Percentiles rank a stretch among this genome's conserved stretches.
Conservation (phyloP, 306 rosid genomes). For the Lathyrus sativus region DNA sequence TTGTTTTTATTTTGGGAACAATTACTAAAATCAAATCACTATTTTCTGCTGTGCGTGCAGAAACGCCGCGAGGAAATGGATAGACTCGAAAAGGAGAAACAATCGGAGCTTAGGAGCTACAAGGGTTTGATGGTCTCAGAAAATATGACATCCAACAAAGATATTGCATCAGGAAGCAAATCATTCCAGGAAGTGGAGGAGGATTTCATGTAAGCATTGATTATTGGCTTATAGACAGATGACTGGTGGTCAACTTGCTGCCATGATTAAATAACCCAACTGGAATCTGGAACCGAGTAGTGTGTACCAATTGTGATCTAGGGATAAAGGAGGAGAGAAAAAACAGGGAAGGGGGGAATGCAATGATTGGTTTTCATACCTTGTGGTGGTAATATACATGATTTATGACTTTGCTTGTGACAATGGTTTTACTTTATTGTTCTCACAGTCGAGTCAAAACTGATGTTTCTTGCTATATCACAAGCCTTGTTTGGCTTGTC, state of each 20-base stretch:
- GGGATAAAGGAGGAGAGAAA: conserved; percentile 18
- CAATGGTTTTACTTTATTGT: conserved; percentile 34
- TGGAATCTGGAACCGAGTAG: conserved; percentile 37
- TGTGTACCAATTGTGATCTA: conserved; percentile 34
- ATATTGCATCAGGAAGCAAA: conserved; percentile 75
- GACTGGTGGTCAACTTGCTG: conserved; percentile 36
- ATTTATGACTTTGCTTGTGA: conserved; percentile 36
- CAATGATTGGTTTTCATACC: conserved; percentile 33
- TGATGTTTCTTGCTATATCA: conserved; percentile 22
- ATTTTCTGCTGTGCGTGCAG: conserved; percentile 44
- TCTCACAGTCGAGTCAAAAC: conserved; percentile 36
- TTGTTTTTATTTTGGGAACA: conserved; percentile 2
- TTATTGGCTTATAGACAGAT: conserved; percentile 41
- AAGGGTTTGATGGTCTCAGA: conserved; percentile 93
- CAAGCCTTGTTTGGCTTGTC: conserved; percentile 7
- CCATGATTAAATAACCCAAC: conserved; percentile 38
- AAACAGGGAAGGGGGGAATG: background rate
- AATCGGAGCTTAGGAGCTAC: conserved; percentile 87
- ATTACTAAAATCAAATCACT: conserved; percentile 4
- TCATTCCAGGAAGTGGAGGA: conserved; percentile 95
- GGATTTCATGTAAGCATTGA: conserved; percentile 79
- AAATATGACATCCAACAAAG: conserved; percentile 92
- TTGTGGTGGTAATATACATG: conserved; percentile 36
- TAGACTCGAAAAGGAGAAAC: conserved; percentile 86
- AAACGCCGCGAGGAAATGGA: conserved; percentile 92